These are phyloP conservation scores for Apiospora koreana DNA, from an alignment of 2,329 filamentous ascomycete genomes.

Conservation along the genomic window DNA sequence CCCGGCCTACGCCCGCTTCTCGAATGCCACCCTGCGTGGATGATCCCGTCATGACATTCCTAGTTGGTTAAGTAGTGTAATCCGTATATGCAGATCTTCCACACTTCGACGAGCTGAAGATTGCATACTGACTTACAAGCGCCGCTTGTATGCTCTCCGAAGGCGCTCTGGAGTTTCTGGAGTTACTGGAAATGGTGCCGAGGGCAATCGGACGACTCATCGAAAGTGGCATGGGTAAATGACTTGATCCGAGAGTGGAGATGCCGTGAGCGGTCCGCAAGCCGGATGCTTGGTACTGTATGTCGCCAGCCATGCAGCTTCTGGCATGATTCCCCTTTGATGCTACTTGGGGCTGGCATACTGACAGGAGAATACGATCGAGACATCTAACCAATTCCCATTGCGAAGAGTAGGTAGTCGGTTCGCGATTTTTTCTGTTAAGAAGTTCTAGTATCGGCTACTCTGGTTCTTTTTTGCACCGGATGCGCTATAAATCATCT, in stretches of 20 bases:
- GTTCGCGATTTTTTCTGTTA: neutral
- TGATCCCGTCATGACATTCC: neutral
- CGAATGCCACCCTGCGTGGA: neutral
- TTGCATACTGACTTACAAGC: neutral
- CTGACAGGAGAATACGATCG: neutral
- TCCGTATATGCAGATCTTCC: neutral
- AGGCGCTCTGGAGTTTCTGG: neutral
- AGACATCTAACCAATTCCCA: neutral
- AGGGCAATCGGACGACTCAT: neutral
- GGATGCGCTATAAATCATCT: neutral
- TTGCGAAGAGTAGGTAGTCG: neutral
- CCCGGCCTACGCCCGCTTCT: neutral
- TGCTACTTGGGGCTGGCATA: neutral
- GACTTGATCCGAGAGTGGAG: constrained; percentile 6
- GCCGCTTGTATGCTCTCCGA: neutral
- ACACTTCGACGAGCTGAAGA: neutral
- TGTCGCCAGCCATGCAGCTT: neutral
- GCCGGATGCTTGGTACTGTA: constrained; percentile 2
- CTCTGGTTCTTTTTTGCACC: neutral
- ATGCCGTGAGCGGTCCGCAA: constrained; percentile 4
- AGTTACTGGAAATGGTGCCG: neutral
- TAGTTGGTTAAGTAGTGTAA: neutral
- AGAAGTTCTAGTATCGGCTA: neutral
- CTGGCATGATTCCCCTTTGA: neutral
- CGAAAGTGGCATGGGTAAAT: constrained; percentile 1